A percentile compares a stretch with the other conserved stretches of the same genome.
Evolutionary conservation across 2,329 filamentous ascomycete genomes (phyloP).

Genomic region (Pezicula radicicola): DNA sequence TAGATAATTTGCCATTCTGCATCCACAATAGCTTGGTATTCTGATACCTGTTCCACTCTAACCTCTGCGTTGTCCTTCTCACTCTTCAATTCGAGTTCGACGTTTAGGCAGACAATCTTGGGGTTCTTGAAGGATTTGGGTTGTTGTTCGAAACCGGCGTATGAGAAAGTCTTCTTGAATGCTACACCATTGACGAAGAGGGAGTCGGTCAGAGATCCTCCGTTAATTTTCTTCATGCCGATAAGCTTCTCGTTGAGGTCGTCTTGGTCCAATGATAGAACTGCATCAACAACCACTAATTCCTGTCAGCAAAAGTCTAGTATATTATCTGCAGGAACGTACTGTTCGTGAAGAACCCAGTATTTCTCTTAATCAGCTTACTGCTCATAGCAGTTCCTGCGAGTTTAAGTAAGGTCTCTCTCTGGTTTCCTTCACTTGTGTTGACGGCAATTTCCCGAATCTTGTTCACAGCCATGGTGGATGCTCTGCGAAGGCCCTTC

Average conservation of each 20-base stretch:
- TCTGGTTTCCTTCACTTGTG: constrained; percentile 77
- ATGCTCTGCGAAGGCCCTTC: constrained; percentile 88
- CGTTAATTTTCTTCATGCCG: constrained; percentile 96
- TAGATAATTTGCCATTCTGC: constrained; percentile 99
- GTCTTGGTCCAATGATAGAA: constrained; percentile 91
- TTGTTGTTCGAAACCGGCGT: constrained; percentile 98
- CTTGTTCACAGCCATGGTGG: constrained; percentile 93
- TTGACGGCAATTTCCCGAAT: constrained; percentile 95
- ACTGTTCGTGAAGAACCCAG: constrained; percentile 97
- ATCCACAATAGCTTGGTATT: constrained; percentile 99
- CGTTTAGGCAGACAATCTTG: constrained; percentile 96
- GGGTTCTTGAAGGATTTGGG: constrained; percentile 93
- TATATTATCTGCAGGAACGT: constrained; percentile 29
- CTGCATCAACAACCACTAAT: constrained; percentile 94
- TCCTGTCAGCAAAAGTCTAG: constrained; percentile 24
- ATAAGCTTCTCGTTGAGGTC: constrained; percentile 98
- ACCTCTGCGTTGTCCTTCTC: constrained; percentile 99
- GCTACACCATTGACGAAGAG: constrained; percentile 97
- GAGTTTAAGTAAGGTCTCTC: constrained; percentile 85
- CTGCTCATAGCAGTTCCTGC: constrained; percentile 98
- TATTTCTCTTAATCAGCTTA: constrained; percentile 98
- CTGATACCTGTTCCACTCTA: constrained; percentile 94
- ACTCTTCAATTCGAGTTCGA: constrained; percentile 96
- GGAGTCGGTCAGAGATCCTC: constrained; percentile 92
- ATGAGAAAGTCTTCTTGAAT: constrained; percentile 99